Evolutionary conservation across 208 protist genomes (phyloP), one percentile per base, ranked within the genome.

Genomic region (Trypanosoma melophagium): DNA sequence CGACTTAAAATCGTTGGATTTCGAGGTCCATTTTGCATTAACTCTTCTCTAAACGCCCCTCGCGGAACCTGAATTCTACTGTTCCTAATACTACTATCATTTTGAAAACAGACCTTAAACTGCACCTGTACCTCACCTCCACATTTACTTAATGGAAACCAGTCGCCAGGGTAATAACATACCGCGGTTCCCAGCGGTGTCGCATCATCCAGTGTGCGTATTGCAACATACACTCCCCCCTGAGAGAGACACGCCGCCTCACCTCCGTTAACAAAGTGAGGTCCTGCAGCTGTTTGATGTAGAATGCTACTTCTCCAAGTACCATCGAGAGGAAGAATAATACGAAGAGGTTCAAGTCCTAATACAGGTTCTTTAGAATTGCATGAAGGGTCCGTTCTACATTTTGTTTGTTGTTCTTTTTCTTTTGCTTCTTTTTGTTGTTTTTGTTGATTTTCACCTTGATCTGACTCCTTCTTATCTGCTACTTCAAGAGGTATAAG

Each of bases 121-220:
- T 22, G 59, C 22, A 80, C 31, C 38, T 57, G 40, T 44, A 61
- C 78, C 25, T 73, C 58, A n/a, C 74, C 78, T 31, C 69, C 65
- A 42, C 74, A 78, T 19, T 57, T 69, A 35, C 40, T 69, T 17
- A 84, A 22, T 28, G 57, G 66, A 22, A 67, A 61, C 54, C 69
- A 61, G 21, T 63, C 74, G 2, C 63, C 69, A 14, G 69, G 60
- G 12, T 28, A 35, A 28, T 22, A 53, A 60, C 74, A 84, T 19
- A 58, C 44, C 7, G 66, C 59, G 25, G 58, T 58, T n/a, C 78
- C 78, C 17, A 77, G 42, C 0, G 68, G 19, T 14, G 60, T 38
- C n/a, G 25, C 58, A 17, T 25, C 25, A 38, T 62, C 47, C 7
- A 44, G 69, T 16, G 55, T 65, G 49, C 77, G 78, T 16, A 80